Percentiles rank a stretch among this genome's conserved stretches.
These are phyloP conservation scores for Epichloe hybrida DNA, from an alignment of 2,329 filamentous ascomycete genomes.

Conservation along the genomic window DNA sequence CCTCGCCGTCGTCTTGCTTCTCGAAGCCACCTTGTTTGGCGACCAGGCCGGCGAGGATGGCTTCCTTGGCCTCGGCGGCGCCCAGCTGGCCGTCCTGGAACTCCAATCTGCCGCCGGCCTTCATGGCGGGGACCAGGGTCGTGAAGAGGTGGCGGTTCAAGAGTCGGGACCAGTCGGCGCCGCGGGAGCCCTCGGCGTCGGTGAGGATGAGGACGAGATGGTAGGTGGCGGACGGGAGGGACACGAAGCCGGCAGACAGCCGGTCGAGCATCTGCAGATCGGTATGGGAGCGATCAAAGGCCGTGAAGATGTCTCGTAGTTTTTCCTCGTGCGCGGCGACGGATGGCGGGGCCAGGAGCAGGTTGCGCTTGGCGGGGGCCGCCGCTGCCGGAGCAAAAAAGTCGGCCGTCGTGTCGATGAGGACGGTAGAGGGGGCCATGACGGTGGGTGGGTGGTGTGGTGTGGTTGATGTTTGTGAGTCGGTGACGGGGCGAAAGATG, in stretches of 20 bases:
- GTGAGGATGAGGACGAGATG: conserved; percentile 74
- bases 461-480: not conserved
- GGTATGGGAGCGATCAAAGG: conserved; percentile 61
- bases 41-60: conserved; percentile 69
- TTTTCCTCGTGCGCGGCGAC: conserved; percentile 74
- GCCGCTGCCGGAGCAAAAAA: conserved; percentile 26
- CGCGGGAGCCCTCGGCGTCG: conserved; percentile 55
- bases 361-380: conserved; percentile 39
- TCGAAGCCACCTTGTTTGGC: conserved; percentile 49
- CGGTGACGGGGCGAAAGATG: not conserved
- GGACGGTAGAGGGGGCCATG: conserved; percentile 40
- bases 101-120: conserved; percentile 51
- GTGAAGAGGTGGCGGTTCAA: conserved; percentile 55
- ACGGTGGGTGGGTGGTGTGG: conserved; percentile 5
- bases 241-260: conserved; percentile 65
- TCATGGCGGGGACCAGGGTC: conserved; percentile 56
- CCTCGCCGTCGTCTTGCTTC: conserved; percentile 53
- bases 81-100: conserved; percentile 53
- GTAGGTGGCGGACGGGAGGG: conserved; percentile 65
- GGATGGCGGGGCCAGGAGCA: conserved; percentile 82
- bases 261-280: conserved; percentile 98
- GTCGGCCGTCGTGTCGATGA: conserved; percentile 43
- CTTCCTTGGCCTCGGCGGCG: conserved; percentile 50
- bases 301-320: conserved; percentile 55
- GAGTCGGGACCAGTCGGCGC: conserved; percentile 46